Evolutionary conservation across 129 eudicot species (phyloP).

Genomic region (Logfia minima): DNA sequence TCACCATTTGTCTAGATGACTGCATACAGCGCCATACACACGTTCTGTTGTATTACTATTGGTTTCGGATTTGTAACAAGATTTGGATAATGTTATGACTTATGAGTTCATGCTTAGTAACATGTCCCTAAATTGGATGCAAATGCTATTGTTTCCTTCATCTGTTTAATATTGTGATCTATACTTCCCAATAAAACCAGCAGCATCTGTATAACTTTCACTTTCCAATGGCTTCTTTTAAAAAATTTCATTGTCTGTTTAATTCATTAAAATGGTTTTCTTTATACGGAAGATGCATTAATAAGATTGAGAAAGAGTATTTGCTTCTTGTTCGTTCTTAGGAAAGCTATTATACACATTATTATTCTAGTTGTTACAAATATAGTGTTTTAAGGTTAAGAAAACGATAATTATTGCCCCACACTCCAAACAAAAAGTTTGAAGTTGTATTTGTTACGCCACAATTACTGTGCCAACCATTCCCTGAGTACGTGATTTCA

Average conservation of each 20-base stretch:
- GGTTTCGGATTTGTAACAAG: conserved; percentile 14
- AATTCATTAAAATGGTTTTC: not conserved
- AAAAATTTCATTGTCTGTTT: not conserved
- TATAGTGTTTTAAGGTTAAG: not conserved
- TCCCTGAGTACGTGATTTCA: not conserved
- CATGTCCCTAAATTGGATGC: conserved; percentile 14
- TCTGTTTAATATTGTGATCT: not conserved
- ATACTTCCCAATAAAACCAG: not conserved
- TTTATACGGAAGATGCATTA: no score
- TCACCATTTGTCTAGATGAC: conserved; percentile 72
- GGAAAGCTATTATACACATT: not conserved
- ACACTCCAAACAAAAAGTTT: no score
- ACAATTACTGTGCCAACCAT: not conserved
- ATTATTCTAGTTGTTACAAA: not conserved
- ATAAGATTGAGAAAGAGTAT: no score
- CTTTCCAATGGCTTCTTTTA: not conserved
- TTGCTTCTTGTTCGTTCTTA: no score
- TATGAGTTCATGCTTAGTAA: conserved; percentile 1
- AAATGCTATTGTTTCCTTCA: not conserved
- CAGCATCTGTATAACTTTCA: not conserved
- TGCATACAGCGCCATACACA: not conserved
- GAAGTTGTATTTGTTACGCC: not conserved
- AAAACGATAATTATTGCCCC: not conserved
- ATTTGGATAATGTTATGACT: conserved; percentile 6
- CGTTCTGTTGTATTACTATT: not conserved